Evolutionary conservation across 2,329 filamentous ascomycete genomes (phyloP), one percentile per base, ranked within the genome.

Genomic region (Chrysoporthe deuterocubensis): DNA sequence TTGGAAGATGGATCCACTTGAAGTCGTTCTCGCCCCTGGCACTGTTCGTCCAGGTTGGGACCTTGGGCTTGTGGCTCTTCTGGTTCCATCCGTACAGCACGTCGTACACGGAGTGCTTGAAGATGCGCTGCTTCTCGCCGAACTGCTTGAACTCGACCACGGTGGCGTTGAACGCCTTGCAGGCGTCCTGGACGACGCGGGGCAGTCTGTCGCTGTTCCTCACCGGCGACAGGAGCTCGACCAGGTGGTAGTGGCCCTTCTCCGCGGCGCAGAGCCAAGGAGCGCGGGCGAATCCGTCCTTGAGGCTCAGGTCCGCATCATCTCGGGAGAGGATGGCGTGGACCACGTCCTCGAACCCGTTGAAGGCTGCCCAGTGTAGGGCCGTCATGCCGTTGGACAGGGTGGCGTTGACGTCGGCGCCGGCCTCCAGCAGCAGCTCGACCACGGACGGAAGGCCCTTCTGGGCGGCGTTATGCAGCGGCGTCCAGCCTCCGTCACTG

Each of bases 321-420:
- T 73, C 69, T n/a, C 72, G 69, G 18, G 71, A 71, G 21, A 86
- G 69, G 32, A 87, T 73, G 34, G 81, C 77, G 14, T 75, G 74
- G 16, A 84, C 82, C 16, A 84, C 81, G 13, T 77, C 76, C 69
- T 79, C 77, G 57, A 76, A 79, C 1, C 84, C 84, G 57, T 82
- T 82, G 68, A 84, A 82, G 11, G 83, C 84, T 1, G 84, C 84
- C 79, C 84, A 84, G 71, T 86, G 84, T 40, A 87, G 74, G 4
- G 84, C 80, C 14, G 83, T 85, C 83, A 85, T 86, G 18, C 81
- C 82, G 57, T 85, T 85, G 65, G 81, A 80, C 67, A 84, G 79
- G 57, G 77, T 76, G 14, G 81, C 80, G 72, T 85, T 83, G 34
- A 85, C 75, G 59, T 80, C 74, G 8, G 82, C 84, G 11, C 77